Conservation (phyloP, 176 grass and related monocot genomes). For the Aegilops bicornis region DNA sequence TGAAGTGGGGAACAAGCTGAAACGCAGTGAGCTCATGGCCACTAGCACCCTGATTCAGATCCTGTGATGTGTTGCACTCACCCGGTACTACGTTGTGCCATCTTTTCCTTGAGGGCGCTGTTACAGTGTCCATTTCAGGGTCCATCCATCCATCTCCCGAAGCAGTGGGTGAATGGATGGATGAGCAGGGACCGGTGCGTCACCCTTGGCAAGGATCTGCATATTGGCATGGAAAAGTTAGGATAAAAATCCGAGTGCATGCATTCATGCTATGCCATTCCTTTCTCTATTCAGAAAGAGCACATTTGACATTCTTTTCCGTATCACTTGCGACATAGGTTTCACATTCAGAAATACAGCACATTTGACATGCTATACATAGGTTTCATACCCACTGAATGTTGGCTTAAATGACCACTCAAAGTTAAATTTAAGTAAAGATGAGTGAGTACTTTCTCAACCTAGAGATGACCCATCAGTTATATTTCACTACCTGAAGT, state of each 20-base stretch:
- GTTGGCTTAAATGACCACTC: background rate
- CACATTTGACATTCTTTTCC: background rate
- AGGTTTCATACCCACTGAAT: background rate
- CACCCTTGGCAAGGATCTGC: slow-evolving; percentile 33
- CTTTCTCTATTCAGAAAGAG: slow-evolving; percentile 24
- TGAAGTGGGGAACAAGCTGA: slow-evolving; percentile 59
- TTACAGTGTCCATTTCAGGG: slow-evolving; percentile 32
- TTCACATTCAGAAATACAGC: background rate
- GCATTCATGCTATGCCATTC: background rate
- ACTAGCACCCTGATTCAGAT: slow-evolving; percentile 16
- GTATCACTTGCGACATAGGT: background rate
- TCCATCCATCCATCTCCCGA: slow-evolving; percentile 6
- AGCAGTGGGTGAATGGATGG: slow-evolving; percentile 36
- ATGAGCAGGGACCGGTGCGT: slow-evolving; percentile 37
- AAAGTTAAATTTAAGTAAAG: background rate
- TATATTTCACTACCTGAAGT: background rate
- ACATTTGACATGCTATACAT: no score
- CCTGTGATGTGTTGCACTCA: slow-evolving; percentile 27
- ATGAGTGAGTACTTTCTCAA: background rate
- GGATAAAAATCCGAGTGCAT: background rate
- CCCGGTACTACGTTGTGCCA: slow-evolving; percentile 39
- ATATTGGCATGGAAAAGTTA: background rate
- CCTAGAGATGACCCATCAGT: background rate
- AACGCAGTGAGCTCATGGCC: slow-evolving; percentile 44
- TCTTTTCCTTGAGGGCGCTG: slow-evolving; percentile 38